Conservation (phyloP, 2,329 filamentous ascomycete species). For the Fusarium tricinctum region DNA sequence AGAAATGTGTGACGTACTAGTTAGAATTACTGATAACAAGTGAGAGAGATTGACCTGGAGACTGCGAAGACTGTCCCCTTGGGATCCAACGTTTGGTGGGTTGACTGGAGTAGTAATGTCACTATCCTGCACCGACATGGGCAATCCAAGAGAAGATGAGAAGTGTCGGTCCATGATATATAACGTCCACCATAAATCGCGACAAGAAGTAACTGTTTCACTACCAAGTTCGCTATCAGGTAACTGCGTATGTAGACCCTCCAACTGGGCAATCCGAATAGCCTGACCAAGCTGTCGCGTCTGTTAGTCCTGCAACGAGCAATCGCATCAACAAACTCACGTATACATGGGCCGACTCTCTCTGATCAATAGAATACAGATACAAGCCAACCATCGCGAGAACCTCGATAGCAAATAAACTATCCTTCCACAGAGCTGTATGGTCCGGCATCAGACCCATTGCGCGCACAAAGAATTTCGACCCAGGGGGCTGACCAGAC, state of each 20-base stretch:
- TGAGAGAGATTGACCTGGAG: conserved; percentile 56
- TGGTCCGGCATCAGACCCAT: conserved; percentile 56
- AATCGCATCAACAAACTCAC: conserved; percentile 19
- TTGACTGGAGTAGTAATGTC: conserved; percentile 56
- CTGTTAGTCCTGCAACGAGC: not conserved
- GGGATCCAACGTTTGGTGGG: conserved; percentile 47
- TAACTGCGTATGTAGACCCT: conserved; percentile 58
- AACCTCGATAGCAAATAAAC: conserved; percentile 56
- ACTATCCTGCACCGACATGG: conserved; percentile 55
- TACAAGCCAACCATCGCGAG: conserved; percentile 56
- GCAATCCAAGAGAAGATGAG: conserved; percentile 56
- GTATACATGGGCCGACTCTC: conserved; percentile 53
- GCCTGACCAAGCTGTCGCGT: conserved; percentile 55
- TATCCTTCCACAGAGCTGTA: conserved; percentile 54
- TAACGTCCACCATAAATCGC: conserved; percentile 59
- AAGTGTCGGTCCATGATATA: conserved; percentile 59
- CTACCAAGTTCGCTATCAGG: conserved; percentile 54
- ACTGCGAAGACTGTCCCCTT: conserved; percentile 51
- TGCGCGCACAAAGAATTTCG: conserved; percentile 52
- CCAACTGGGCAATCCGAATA: conserved; percentile 58
- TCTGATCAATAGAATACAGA: conserved; percentile 56
- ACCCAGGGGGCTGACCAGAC: conserved; percentile 52
- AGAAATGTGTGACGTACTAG: conserved; percentile 44
- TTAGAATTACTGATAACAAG: conserved; percentile 54
- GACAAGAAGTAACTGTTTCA: conserved; percentile 52